Base-by-base conservation (phyloP, 495 filamentous ascomycete species). In the Penicillium bialowiezense region DNA sequence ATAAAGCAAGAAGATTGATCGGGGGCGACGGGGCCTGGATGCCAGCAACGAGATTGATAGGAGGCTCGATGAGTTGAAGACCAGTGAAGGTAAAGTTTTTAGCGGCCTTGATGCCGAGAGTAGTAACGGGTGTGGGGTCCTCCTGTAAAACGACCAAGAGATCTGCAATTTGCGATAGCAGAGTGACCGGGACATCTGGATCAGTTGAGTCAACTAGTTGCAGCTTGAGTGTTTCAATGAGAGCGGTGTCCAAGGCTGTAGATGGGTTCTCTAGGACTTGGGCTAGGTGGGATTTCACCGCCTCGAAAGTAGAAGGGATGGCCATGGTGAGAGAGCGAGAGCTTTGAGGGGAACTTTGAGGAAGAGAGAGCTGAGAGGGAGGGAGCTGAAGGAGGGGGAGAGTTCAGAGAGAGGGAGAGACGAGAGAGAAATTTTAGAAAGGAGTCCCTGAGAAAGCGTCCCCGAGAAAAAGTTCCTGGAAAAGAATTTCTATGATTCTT, bases 1-100 rank as follows among this genome's bases (percentile, higher is more conserved):
- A 73, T 21, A 95, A 75, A 44, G 80, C 85, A 15, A 92, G 76
- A 9, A 85, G 57, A 57, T 92, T 90, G 57, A 87, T 81, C 0
- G 85, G 78, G 13, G 77, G 72, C 3, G 81, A 78, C 1, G 83
- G 78, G 3, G 83, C 81, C 33, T 71, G 68, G 38, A 90, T 76
- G 7, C 76, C 77, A 19, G 73, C 73, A 41, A 69, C 48, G 39
- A 80, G 72, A 40, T 78, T 59, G 20, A 77, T 63, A 2, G 75
- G 63, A 31, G 77, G 77, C 3, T 75, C 46, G 31, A 80, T 51
- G 5, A 71, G 57, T 20, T 68, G 69, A 24, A 79, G 62, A 20
- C 74, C 67, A 10, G 64, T 52, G 54, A 78, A 80, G 31, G 55
- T 71, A 40, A 76, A 72, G 35, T 57, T 67, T 4, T 44, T 19